Conservation (phyloP, 768 basidiomycete species). For the Gloeopeniophorella convolvens region DNA sequence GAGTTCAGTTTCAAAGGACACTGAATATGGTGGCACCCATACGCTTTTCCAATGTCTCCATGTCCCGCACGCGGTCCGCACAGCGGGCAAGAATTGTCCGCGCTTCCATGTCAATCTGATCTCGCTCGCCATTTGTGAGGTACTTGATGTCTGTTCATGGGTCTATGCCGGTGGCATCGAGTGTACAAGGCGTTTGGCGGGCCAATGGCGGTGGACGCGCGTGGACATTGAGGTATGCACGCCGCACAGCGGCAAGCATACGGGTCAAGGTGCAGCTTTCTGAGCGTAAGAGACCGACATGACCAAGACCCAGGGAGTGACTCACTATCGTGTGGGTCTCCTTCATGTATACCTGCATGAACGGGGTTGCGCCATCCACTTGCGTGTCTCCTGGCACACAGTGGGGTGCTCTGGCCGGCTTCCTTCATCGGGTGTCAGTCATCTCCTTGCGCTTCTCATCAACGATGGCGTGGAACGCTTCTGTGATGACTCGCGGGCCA, state of each 20-base stretch:
- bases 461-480: conserved; percentile 11
- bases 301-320: conserved; percentile 8
- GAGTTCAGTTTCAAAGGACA: conserved; percentile 16
- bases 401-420: background rate
- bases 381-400: conserved; percentile 10
- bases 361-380: conserved; percentile 21
- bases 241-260: conserved; percentile 71
- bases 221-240: conserved; percentile 83
- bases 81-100: conserved; percentile 80
- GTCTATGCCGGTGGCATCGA: conserved; percentile 46
- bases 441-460: conserved; percentile 3
- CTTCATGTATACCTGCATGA: conserved; percentile 61
- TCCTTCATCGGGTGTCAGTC: conserved; percentile 2
- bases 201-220: conserved; percentile 44
- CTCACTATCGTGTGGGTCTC: conserved; percentile 71
- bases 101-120: conserved; percentile 92
- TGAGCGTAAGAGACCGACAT: conserved; percentile 2
- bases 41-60: conserved; percentile 93
- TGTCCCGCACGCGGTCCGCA: conserved; percentile 77
- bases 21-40: conserved; percentile 32
- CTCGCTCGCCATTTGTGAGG: conserved; percentile 85
- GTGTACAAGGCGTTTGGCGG: conserved; percentile 43
- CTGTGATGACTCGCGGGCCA: conserved; percentile 14
- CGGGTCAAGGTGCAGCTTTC: conserved; percentile 64
- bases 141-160: conserved; percentile 60